Conservation (phyloP, 352 stramenopile genomes). For the Phytophthora lateralis region DNA sequence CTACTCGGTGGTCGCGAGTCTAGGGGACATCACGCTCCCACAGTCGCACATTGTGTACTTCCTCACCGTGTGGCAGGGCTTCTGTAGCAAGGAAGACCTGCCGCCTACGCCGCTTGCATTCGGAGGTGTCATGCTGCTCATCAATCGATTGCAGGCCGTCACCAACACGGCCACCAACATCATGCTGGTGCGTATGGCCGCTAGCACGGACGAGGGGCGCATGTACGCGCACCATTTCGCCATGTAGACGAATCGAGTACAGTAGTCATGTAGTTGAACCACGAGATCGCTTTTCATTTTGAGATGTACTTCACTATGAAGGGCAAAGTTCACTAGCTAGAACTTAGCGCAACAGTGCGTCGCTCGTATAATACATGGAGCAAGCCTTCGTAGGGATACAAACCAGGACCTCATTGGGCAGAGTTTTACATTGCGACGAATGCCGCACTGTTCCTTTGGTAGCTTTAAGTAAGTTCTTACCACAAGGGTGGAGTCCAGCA, state of each 20-base stretch:
- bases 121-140: slow-evolving; percentile 44
- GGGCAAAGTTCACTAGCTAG: too few relatives aligned
- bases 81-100: slow-evolving; percentile 54
- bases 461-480: too few relatives aligned
- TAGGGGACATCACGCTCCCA: slow-evolving; percentile 57
- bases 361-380: too few relatives aligned
- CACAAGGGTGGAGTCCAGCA: too few relatives aligned
- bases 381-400: too few relatives aligned
- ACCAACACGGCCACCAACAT: slow-evolving; percentile 60
- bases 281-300: too few relatives aligned
- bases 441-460: too few relatives aligned
- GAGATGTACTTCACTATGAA: too few relatives aligned
- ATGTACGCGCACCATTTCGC: slow-evolving; percentile 43
- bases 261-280: too few relatives aligned
- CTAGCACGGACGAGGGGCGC: slow-evolving; percentile 43
- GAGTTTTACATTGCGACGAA: too few relatives aligned
- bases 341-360: too few relatives aligned
- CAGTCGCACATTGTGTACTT: slow-evolving; percentile 56
- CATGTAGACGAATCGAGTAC: slow-evolving; percentile 14
- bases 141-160: slow-evolving; percentile 50
- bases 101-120: slow-evolving; percentile 53
- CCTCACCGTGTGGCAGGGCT: slow-evolving; percentile 53
- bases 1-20: slow-evolving; percentile 46
- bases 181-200: slow-evolving; percentile 64
- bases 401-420: too few relatives aligned